Conservation (phyloP, 169 alveolate genomes). For the Blepharisma undulans region DNA sequence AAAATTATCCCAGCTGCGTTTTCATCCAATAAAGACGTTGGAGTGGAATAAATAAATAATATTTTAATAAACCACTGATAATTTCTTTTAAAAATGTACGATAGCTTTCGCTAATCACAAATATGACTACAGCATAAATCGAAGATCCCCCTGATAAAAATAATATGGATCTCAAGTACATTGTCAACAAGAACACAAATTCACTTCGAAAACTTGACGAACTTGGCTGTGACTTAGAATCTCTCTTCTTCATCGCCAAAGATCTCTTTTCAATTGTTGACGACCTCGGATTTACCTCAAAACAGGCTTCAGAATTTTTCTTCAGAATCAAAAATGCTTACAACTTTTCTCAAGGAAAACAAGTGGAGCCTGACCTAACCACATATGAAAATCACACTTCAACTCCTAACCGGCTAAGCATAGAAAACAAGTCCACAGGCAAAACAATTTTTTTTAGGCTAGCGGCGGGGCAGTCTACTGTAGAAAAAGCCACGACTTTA, state of each 20-base stretch:
- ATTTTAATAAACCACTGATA: too few relatives aligned
- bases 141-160: neutral
- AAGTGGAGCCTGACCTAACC: neutral
- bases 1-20: neutral
- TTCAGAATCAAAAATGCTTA: conserved; percentile 21
- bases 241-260: neutral
- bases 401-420: neutral
- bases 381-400: conserved; percentile 15
- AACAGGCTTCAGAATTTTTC: conserved; percentile 3
- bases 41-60: too few relatives aligned
- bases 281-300: neutral
- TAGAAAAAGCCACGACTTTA: neutral
- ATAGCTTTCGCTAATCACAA: too few relatives aligned
- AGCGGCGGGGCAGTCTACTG: neutral
- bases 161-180: neutral
- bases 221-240: conserved; percentile 12
- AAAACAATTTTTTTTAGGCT: neutral
- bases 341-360: neutral
- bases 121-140: too few relatives aligned
- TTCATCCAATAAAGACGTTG: neutral
- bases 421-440: conserved; percentile 7
- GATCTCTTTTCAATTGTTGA: neutral
- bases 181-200: neutral
- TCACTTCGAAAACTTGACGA: neutral
- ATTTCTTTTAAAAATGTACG: too few relatives aligned